These are phyloP conservation scores for Choanephora cucurbitarum DNA, from an alignment of 371 early-diverging fungal genomes.

Conservation along the genomic window DNA sequence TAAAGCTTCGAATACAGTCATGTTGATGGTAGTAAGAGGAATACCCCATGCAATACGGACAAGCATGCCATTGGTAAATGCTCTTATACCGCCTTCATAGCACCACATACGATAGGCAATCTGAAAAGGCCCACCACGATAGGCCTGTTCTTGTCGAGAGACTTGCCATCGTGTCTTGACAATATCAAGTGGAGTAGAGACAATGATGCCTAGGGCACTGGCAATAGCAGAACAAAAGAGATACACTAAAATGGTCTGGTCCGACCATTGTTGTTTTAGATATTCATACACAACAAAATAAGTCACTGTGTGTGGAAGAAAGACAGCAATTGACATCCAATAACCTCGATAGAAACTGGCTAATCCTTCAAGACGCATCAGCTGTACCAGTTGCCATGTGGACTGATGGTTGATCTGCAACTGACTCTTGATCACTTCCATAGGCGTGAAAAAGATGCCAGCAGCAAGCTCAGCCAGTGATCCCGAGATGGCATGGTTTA, in stretches of 20 bases:
- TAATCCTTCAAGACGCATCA: slow-evolving; percentile 60
- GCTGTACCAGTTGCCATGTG: not conserved
- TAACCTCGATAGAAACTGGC: slow-evolving; percentile 75
- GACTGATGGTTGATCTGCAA: slow-evolving; percentile 45
- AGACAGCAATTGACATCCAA: slow-evolving; percentile 63
- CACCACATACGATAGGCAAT: slow-evolving; percentile 59
- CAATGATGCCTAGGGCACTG: slow-evolving; percentile 77
- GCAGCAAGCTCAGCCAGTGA: slow-evolving; percentile 52
- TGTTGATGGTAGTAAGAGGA: slow-evolving; percentile 64
- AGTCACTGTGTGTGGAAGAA: slow-evolving; percentile 61
- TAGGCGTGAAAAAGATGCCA: slow-evolving; percentile 73
- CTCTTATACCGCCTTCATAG: slow-evolving; percentile 56
- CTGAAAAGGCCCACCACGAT: slow-evolving; percentile 20
- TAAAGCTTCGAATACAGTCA: slow-evolving; percentile 70
- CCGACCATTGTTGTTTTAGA: slow-evolving; percentile 51
- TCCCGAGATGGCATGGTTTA: slow-evolving; percentile 45
- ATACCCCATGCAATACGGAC: slow-evolving; percentile 69
- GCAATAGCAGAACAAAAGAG: slow-evolving; percentile 57
- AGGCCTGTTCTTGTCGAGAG: slow-evolving; percentile 65
- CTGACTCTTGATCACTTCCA: slow-evolving; percentile 79
- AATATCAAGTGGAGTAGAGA: slow-evolving; percentile 96
- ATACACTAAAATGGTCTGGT: slow-evolving; percentile 46
- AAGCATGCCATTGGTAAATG: slow-evolving; percentile 62
- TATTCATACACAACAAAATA: slow-evolving; percentile 79
- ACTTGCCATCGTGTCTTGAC: slow-evolving; percentile 96